Evolutionary conservation across 1,284 basidiomycete species (phyloP).

Genomic region (Anthracocystis setariae): DNA sequence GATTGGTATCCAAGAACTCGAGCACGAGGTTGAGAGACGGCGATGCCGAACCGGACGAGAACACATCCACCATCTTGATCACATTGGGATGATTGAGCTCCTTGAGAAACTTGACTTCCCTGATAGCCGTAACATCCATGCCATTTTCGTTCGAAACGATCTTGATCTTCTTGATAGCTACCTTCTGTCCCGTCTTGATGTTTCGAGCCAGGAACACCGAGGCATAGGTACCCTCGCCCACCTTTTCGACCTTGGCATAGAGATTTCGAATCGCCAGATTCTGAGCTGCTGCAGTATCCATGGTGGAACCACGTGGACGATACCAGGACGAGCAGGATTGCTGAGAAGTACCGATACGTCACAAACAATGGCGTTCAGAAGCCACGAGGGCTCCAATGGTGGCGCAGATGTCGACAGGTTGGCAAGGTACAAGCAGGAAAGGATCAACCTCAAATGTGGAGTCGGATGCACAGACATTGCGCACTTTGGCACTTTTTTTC

Average conservation of each 20-base stretch:
- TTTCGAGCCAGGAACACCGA: slow-evolving; percentile 79
- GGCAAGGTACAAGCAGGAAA: neutral
- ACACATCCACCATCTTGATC: slow-evolving; percentile 96
- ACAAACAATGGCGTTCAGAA: neutral
- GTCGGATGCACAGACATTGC: neutral
- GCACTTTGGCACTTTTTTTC: neutral
- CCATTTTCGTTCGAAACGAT: slow-evolving; percentile 82
- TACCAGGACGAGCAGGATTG: neutral
- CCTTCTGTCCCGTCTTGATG: slow-evolving; percentile 76
- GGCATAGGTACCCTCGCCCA: slow-evolving; percentile 94
- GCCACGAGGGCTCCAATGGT: slow-evolving; percentile 4
- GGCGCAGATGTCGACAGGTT: neutral
- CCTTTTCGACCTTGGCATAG: slow-evolving; percentile 54
- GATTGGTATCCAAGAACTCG: slow-evolving; percentile 95
- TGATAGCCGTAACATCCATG: slow-evolving; percentile 96
- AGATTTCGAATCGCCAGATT: slow-evolving; percentile 53
- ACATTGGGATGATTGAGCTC: slow-evolving; percentile 95
- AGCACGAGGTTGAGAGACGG: slow-evolving; percentile 92
- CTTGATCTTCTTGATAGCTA: slow-evolving; percentile 90
- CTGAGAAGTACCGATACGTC: neutral
- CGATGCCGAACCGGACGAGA: slow-evolving; percentile 82
- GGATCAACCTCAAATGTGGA: neutral
- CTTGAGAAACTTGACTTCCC: slow-evolving; percentile 95
- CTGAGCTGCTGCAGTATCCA: slow-evolving; percentile 55
- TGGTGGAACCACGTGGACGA: slow-evolving; percentile 47